Evolutionary conservation across 495 filamentous ascomycete genomes (phyloP), one percentile per base, ranked within the genome.

Genomic region (Pyrenula aspistea): DNA sequence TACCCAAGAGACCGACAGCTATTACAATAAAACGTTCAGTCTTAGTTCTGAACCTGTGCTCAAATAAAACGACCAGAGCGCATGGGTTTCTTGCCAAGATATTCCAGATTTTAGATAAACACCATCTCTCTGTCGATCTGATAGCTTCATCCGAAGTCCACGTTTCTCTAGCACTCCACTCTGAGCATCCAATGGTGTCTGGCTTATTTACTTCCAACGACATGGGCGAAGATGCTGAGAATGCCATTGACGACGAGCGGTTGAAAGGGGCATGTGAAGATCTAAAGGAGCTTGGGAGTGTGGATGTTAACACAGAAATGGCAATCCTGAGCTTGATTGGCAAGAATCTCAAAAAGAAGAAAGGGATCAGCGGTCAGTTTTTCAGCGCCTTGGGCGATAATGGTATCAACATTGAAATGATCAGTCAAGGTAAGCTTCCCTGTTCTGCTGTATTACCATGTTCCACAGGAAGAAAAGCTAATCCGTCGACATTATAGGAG

Each of bases 1-100:
- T 72, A 20, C 82, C 80, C 21, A 86, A 84, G 64, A 73, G 86
- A 22, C 93, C 93, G 3, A 97, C 93, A 0, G 93, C 93, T 12
- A 90, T 98, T 22, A 96, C 93, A 11, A 90, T 95, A 73, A 98
- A 98, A 76, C 85, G 87, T 62, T 83, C 89, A 63, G 95, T 96
- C 62, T 78, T 88, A 15, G 87, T 97, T 50, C 84, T 98, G 65
- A 96, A 95, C 67, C 88, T 98, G 23, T 91, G 95, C 75, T 92
- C 87, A 21, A 95, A 96, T 69, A 89, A 91, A 70, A 83, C 89
- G 53, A 86, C 85, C 10, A 78, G 90, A 54, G 87, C 91, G 0
- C 91, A 96, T 62, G 90, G 89, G 8, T 97, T 98, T 68, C 84
- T 97, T 59, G 89, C 89, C 10, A 83, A 84, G 48, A 91, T 98